Percentiles rank a stretch among this genome's conserved stretches.
Evolutionary conservation across 495 filamentous ascomycete genomes (phyloP).

Genomic region (Acidiella bohemica): DNA sequence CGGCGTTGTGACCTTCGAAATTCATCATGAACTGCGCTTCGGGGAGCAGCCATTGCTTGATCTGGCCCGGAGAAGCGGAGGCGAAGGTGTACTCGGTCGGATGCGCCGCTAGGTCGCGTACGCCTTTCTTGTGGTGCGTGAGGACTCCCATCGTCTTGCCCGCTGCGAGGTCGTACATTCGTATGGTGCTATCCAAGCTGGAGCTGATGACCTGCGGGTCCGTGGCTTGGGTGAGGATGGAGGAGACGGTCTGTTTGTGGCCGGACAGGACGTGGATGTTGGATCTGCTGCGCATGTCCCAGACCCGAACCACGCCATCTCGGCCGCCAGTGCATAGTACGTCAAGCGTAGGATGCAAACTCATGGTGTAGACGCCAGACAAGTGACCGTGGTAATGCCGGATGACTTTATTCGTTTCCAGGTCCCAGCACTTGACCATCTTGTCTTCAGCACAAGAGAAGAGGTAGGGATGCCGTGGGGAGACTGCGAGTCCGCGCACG

Average conservation of each 20-base stretch:
- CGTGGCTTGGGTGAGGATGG: constrained; percentile 84
- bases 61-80: constrained; percentile 74
- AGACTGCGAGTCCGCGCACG: constrained; percentile 86
- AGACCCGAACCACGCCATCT: constrained; percentile 86
- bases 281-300: constrained; percentile 95
- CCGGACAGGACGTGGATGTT: constrained; percentile 86
- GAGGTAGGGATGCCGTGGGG: constrained; percentile 87
- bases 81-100: constrained; percentile 96
- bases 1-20: constrained; percentile 89
- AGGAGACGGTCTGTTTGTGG: constrained; percentile 78
- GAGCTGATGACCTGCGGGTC: constrained; percentile 91
- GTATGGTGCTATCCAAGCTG: constrained; percentile 81
- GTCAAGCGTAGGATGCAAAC: constrained; percentile 85
- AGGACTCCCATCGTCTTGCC: constrained; percentile 92
- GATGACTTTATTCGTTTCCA: constrained; percentile 98
- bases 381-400: constrained; percentile 97
- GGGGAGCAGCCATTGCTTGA: constrained; percentile 99
- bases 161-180: constrained; percentile 92
- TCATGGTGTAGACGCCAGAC: constrained; percentile 85
- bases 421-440: constrained; percentile 99
- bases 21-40: constrained; percentile 99
- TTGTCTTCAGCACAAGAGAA: constrained; percentile 99
- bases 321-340: constrained; percentile 89
- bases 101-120: constrained; percentile 72
- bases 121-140: constrained; percentile 97